Percentiles rank a stretch among this genome's conserved stretches.
These are phyloP conservation scores for Saturnispora zaruensis DNA, from an alignment of 805 yeast genomes.

Conservation along the genomic window DNA sequence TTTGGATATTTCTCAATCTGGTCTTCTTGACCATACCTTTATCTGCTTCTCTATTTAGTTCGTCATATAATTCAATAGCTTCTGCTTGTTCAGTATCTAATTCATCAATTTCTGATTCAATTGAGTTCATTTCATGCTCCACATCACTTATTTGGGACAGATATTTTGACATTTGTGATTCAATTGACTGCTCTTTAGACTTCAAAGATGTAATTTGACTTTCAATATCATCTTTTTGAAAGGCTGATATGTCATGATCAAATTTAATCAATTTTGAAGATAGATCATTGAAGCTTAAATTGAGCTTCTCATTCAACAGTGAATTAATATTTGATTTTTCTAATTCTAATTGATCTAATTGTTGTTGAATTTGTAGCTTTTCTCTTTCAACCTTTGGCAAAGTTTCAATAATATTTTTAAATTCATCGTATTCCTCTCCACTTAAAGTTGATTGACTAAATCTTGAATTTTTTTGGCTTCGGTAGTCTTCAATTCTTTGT, in stretches of 20 bases:
- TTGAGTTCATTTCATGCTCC: constrained; percentile 24
- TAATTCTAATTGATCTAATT: constrained; percentile 39
- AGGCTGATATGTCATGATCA: background rate
- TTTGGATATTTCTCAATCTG: constrained; percentile 50
- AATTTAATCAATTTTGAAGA: constrained; percentile 3
- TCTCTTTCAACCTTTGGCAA: constrained; percentile 33
- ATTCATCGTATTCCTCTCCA: constrained; percentile 36
- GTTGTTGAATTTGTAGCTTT: constrained; percentile 33
- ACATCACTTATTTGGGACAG: constrained; percentile 21
- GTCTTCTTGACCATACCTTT: constrained; percentile 55
- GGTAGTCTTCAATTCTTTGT: constrained; percentile 36
- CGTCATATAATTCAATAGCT: constrained; percentile 48
- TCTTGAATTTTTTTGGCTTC: constrained; percentile 41
- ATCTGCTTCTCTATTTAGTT: constrained; percentile 56
- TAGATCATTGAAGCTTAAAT: constrained; percentile 42
- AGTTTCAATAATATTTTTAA: constrained; percentile 29
- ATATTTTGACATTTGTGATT: constrained; percentile 23
- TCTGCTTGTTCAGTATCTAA: constrained; percentile 51
- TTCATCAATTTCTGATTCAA: constrained; percentile 35
- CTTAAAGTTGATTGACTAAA: constrained; percentile 46
- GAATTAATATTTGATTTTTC: constrained; percentile 40
- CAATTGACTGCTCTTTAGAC: constrained; percentile 14
- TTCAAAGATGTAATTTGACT: background rate
- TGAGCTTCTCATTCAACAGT: constrained; percentile 49
- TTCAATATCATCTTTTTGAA: constrained; percentile 2